Base-by-base conservation (phyloP, 805 yeast species). In the Nakazawaea peltata region DNA sequence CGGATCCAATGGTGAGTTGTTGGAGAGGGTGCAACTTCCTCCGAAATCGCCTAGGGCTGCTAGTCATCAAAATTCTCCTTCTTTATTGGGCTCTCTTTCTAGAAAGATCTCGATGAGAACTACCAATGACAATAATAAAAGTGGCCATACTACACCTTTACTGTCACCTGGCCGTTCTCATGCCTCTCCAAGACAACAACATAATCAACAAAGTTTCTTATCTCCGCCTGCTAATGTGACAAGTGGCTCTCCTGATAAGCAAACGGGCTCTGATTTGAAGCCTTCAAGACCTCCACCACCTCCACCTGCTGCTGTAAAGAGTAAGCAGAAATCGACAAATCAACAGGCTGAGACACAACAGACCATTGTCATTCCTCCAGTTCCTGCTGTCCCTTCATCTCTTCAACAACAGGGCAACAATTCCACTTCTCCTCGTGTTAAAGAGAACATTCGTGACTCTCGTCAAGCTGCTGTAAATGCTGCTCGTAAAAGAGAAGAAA, bases 401-500 rank as follows among this genome's bases (percentile, higher is more conserved):
- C 62, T 65, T 10, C 32, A 54, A 13, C 60, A 65, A 7, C 53
- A 53, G 32, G 28, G 33, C n/a, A 42, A 41, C 27, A 48, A 45
- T 21, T 45, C 40, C 31, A 36, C n/a, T n/a, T n/a, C n/a, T n/a
- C n/a, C n/a, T n/a, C n/a, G n/a, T n/a, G n/a, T n/a, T n/a, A 31
- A 33, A 40, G 13, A 29, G 34, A 50, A 30, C 42, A 47, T 43
- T 32, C 45, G 46, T 48, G 57, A 31, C 48, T 50, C 41, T 51
- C 53, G 32, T 41, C 74, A 62, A 51, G 83, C 71, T 27, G 81
- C 77, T 26, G 60, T 66, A 43, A 55, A 60, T 43, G 70, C 71
- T 2, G 83, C 75, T 44, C 71, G 77, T 51, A 81, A 84, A 47
- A 74, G 90, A 32, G 95, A 85, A 50, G 83, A 83, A 34, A 79